Evolutionary conservation across 176 grass and related monocot species (phyloP), one percentile per base, ranked within the genome.

Genomic region (Musa troglodytarum): DNA sequence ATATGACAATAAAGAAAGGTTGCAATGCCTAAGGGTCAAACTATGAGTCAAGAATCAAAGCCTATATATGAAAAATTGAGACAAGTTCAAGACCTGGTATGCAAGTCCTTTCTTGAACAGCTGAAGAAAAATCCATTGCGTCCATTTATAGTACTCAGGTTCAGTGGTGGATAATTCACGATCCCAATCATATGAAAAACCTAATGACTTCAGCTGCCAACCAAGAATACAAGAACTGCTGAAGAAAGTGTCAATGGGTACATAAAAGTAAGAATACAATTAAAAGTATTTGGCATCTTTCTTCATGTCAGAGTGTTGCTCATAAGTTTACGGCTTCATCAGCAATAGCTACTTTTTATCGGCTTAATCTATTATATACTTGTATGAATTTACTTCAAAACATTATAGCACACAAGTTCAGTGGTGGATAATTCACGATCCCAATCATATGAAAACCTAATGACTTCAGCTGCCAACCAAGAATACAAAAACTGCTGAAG

Each of bases 51-150:
- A 15, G 68, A 50, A 52, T 63, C 11, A 84, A 74, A 24, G 6
- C 57, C 74, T n/a, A 21, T 24, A 75, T 6, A 50, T 67, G 29
- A 22, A 71, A 59, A 4, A 56, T 34, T 61, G 1, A 57, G 82
- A 74, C 74, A 71, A 69, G 68, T 86, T n/a, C 10, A 65, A 71
- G 70, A 97, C 93, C 88, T 98, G 94, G 73, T 98, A 98, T 82
- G 90, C 90, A 9, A 98, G 73, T 73, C 94, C 94, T 91, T 85
- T 89, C 75, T 98, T 98, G 69, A 98, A 56, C 19, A 98, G 53
- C 73, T 98, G 94, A 79, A 98, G 88, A 82, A 98, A 98, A 87
- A 98, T 98, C 94, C 94, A 98, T 77, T 98, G 94, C 1, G 94
- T 98, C 90, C 94, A 93, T 84, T 89, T 93, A 81, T 98, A 98